A percentile compares a stretch with the other conserved stretches of the same genome.
Evolutionary conservation across 169 alveolate genomes (phyloP).

Genomic region (Plasmodium vivax): DNA sequence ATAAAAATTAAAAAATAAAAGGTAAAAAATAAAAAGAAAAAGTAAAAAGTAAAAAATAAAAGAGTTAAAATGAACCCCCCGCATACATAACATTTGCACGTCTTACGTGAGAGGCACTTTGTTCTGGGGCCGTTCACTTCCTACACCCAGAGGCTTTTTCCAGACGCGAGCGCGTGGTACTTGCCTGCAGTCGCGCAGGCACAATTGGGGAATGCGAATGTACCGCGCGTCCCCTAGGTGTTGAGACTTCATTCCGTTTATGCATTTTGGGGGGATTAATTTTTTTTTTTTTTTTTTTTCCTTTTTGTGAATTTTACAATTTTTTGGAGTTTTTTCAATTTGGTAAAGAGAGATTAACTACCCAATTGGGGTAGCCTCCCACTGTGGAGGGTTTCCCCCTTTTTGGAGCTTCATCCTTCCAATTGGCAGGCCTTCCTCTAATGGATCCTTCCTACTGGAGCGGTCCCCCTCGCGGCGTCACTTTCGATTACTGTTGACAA

Average conservation of each 20-base stretch:
- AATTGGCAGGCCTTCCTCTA: neutral
- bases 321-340: neutral
- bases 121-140: neutral
- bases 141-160: neutral
- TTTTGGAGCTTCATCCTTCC: neutral
- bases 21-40: too few species aligned
- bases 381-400: neutral
- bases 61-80: neutral
- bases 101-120: neutral
- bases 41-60: neutral
- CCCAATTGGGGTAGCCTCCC: neutral
- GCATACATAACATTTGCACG: neutral
- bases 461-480: neutral
- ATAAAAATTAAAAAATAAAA: too few species aligned
- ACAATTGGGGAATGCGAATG: neutral
- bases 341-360: neutral
- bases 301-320: neutral
- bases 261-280: neutral
- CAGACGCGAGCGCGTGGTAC: neutral
- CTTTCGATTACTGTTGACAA: slow-evolving; percentile 56
- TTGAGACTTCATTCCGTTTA: neutral
- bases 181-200: neutral
- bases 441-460: neutral
- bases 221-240: neutral
- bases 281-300: neutral